Evolutionary conservation across 2,329 filamentous ascomycete species (phyloP).

Genomic region (Trichoderma sp.): DNA sequence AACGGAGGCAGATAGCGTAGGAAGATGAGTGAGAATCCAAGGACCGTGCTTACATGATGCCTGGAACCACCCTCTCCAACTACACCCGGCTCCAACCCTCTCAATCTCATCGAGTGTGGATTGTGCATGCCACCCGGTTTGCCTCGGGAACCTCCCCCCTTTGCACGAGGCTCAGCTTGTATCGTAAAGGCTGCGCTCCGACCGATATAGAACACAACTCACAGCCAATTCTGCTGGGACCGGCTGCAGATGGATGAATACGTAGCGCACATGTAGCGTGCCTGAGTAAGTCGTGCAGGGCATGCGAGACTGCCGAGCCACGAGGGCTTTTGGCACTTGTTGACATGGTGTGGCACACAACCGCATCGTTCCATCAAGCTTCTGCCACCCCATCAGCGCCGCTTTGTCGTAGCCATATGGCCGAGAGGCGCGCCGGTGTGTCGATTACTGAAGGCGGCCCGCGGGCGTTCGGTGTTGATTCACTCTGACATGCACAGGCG

Average conservation of each 20-base stretch:
- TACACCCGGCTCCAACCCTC: neutral
- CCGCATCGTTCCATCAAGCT: constrained; percentile 26
- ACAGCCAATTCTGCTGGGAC: neutral
- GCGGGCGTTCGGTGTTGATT: constrained; percentile 6
- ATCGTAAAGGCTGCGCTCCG: constrained; percentile 1
- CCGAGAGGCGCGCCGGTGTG: constrained; percentile 26
- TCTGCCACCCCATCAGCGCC: constrained; percentile 26
- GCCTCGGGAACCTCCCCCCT: neutral
- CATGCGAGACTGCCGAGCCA: constrained; percentile 27
- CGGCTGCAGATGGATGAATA: constrained; percentile 20
- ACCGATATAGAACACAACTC: constrained; percentile 1
- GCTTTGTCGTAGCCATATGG: constrained; percentile 12
- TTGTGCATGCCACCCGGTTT: neutral
- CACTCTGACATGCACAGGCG: neutral
- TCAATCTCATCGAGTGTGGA: neutral
- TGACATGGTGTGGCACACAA: constrained; percentile 24
- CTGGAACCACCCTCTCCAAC: neutral
- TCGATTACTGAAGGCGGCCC: constrained; percentile 7
- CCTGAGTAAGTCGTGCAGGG: constrained; percentile 28
- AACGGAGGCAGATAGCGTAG: neutral
- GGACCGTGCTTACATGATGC: neutral
- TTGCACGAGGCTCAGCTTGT: neutral
- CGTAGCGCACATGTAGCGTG: constrained; percentile 12
- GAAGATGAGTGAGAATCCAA: neutral
- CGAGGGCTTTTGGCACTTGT: constrained; percentile 26